Conservation (phyloP, 768 basidiomycete species). For the Hypsizygus marmoreus region DNA sequence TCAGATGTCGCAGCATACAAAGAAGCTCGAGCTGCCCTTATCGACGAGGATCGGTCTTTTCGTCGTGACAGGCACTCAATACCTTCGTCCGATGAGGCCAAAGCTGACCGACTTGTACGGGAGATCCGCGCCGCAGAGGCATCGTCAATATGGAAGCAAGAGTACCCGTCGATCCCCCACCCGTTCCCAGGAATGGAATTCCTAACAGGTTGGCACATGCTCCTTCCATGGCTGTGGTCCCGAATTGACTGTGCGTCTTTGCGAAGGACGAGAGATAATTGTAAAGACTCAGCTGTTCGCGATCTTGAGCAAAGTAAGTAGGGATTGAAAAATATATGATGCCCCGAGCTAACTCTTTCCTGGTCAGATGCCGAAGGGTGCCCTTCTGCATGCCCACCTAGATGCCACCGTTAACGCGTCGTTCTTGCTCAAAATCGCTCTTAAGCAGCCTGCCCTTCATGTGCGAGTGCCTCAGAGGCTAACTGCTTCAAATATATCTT, state of each 20-base stretch:
- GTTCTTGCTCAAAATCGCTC: constrained; percentile 53
- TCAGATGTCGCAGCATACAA: constrained; percentile 29
- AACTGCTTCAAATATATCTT: constrained; percentile 39
- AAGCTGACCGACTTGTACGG: constrained; percentile 61
- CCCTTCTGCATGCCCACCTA: constrained; percentile 73
- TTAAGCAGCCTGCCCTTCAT: constrained; percentile 62
- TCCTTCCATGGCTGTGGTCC: not conserved
- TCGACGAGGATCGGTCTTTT: constrained; percentile 47
- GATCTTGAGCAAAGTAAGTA: constrained; percentile 56
- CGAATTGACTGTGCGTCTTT: not conserved
- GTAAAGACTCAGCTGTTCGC: constrained; percentile 59
- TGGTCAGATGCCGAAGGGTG: constrained; percentile 80
- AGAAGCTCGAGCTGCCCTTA: constrained; percentile 34
- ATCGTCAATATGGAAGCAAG: constrained; percentile 56
- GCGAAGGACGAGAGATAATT: constrained; percentile 54
- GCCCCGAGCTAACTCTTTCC: not conserved
- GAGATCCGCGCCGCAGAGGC: constrained; percentile 57
- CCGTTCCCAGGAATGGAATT: constrained; percentile 82
- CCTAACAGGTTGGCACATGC: constrained; percentile 51
- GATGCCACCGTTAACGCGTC: constrained; percentile 66
- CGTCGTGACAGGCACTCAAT: constrained; percentile 46
- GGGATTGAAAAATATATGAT: not conserved
- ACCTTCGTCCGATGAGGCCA: constrained; percentile 37
- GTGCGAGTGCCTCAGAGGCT: constrained; percentile 47
- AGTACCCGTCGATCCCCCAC: constrained; percentile 55